Evolutionary conservation across 1,139 yeast species (phyloP), one percentile per base, ranked within the genome.

Genomic region (Hemisphaericaspora xylanilytica): DNA sequence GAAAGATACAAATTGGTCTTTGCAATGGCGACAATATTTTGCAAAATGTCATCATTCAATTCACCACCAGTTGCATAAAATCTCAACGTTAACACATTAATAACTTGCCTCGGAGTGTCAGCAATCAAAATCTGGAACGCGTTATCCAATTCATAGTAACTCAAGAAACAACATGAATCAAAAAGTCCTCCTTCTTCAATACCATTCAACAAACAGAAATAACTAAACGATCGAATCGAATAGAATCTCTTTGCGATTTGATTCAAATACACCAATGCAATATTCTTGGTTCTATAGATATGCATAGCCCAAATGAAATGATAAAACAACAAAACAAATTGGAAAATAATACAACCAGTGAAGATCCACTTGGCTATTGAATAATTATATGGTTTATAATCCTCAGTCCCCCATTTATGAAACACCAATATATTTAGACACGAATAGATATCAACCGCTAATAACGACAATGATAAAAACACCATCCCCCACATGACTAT

Each of bases 41-140:
- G 57, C 41, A 75, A 61, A 40, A 85, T 75, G 43, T 65, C 70
- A 44, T 64, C 65, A 35, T 70, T 62, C 7, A 61, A 45, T 31
- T 71, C 73, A 8, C 67, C 70, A 34, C 61, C 67, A 5, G 85
- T 72, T 8, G 80, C 80, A 42, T 74, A 72, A 42, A 63, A 67
- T 53, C 82, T 70, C 27, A 85, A 61, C 0, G 96, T 86, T 48
- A 85, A 64, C 20, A 89, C 85, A 56, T 88, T 88, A 49, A 88
- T 76, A 3, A 84, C 83, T 61, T 88, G 96, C 59, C 96, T 75
- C n/a, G 96, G 96, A 5, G 90, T 75, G 51, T 88, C 96, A 1
- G 95, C 90, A 33, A 85, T 65, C 14, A 85, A 50, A 26, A 85
- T 68, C 42, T 78, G 78, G 12, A 81, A 56, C 55, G 92, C 86